Evolutionary conservation across 2,329 filamentous ascomycete species (phyloP), one percentile per base, ranked within the genome.

Genomic region (Scytalidium lignicola): DNA sequence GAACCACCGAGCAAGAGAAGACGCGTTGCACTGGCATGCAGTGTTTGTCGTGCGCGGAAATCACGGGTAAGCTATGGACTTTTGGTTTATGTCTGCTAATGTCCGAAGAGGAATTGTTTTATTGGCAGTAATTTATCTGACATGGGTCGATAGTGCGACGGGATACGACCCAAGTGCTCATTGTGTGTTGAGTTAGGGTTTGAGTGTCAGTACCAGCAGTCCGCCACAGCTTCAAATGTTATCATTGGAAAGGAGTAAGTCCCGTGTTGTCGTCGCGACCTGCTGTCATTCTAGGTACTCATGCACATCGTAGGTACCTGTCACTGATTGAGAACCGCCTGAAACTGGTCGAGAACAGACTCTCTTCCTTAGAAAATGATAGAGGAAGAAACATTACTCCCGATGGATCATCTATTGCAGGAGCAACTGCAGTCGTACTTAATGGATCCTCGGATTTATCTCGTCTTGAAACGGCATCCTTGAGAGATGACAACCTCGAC

Each of bases 151-250:
- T 53, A 72, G 62, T 75, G 72, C 47, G 70, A 74, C 59, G 71
- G 71, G 8, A 54, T 53, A 10, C 63, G 68, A 18, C 72, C 72
- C 10, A 65, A 64, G 41, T 74, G 72, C 51, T 67, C 66, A 15
- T 59, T 65, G 21, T 74, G 72, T 48, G 55, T 51, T 15, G 65
- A 69, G 28, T 59, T 72, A 23, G 69, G 66, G 6, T 70, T 70
- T 47, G 70, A 73, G 10, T 75, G 72, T 54, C 56, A 65, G 23
- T 75, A 75, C 57, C 62, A 65, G 6, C 60, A 68, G 7, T 60
- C 66, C 2, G 57, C 58, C 7, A 64, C 65, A 15, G 58, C 62
- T 1, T 60, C 64, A 1, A 72, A 71, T 55, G 57, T 67, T 1
- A 68, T 72, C 29, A 65, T 70, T 2, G 64, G 65, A 43, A 72